Percentiles rank a stretch among this genome's conserved stretches.
Evolutionary conservation across 192 early-diverging fungal genomes (phyloP).

Genomic region (Radiomyces spectabilis): DNA sequence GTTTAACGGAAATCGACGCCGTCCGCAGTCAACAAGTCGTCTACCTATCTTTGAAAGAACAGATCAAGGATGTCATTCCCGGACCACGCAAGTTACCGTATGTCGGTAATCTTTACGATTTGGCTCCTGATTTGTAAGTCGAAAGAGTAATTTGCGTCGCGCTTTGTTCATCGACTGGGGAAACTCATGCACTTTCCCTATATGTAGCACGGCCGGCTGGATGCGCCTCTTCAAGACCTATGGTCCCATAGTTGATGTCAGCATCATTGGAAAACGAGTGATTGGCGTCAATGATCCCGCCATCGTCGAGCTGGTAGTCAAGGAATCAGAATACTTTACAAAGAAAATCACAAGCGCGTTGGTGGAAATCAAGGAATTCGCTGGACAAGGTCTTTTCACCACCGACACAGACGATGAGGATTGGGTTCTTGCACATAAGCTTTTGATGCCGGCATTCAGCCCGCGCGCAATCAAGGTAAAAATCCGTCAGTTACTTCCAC

Average conservation of each 20-base stretch:
- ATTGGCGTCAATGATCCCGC: conserved; percentile 32
- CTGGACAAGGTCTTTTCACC: conserved; percentile 44
- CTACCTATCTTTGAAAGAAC: not conserved
- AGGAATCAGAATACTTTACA: conserved; percentile 44
- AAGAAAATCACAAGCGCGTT: conserved; percentile 31
- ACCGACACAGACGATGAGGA: conserved; percentile 37
- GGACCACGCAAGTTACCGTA: conserved; percentile 6
- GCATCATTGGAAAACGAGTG: not conserved
- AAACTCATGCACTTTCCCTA: not conserved
- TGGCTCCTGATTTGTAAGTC: conserved; percentile 14
- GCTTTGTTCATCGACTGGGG: too few species aligned
- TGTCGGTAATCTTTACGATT: conserved; percentile 16
- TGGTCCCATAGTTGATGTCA: conserved; percentile 26
- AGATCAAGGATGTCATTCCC: conserved; percentile 1
- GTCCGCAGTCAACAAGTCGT: conserved; percentile 8
- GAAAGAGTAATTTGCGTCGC: too few species aligned
- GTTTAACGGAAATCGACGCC: conserved; percentile 5
- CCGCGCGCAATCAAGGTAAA: conserved; percentile 21
- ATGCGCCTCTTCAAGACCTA: conserved; percentile 29
- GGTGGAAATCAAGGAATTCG: conserved; percentile 35
- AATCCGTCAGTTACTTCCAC: too few species aligned
- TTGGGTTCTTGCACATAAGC: conserved; percentile 50
- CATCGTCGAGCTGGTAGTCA: conserved; percentile 30
- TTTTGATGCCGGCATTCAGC: conserved; percentile 55
- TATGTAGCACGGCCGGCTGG: not conserved